These are phyloP conservation scores for Daucus carota DNA, from an alignment of 129 eudicot genomes.

Conservation along the genomic window DH1_v3.0 NC_030389.2:39528001-39528500, in stretches of 20 bases:
- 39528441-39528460: too few species aligned
- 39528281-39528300: constrained; percentile 15
- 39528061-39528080: too few species aligned
- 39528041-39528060: neutral
- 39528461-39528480: too few species aligned
- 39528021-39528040: neutral
- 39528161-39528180: too few species aligned
- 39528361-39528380: constrained; percentile 55
- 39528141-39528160: neutral
- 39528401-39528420: too few species aligned
- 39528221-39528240: too few species aligned
- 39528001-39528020: neutral
- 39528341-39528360: constrained; percentile 32
- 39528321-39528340: constrained; percentile 25
- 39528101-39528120: too few species aligned
- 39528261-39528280: constrained; percentile 34
- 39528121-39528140: neutral
- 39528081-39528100: too few species aligned
- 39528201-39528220: neutral
- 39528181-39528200: neutral
- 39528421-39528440: too few species aligned
- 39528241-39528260: constrained; percentile 10
- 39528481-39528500: too few species aligned
- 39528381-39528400: too few species aligned
- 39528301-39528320: constrained; percentile 11